Percentiles rank a stretch among this genome's conserved stretches.
Conservation (phyloP, 495 filamentous ascomycete species). For the Aspergillus sclerotiicarbonarius region DNA sequence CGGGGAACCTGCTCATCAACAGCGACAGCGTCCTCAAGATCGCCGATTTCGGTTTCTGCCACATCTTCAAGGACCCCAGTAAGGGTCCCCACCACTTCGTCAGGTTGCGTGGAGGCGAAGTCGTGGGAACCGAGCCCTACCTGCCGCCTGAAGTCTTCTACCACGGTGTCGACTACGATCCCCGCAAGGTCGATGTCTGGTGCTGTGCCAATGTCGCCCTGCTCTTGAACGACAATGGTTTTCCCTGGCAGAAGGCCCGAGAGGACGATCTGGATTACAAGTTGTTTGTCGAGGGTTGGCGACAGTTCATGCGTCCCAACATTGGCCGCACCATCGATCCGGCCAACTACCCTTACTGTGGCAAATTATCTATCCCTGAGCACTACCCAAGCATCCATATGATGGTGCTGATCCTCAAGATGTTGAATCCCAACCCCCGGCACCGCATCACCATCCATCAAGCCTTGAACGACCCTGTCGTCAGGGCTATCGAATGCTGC, state of each 20-base stretch:
- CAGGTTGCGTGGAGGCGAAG: too few species aligned
- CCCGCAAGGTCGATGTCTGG: neutral
- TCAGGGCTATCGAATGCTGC: slow-evolving; percentile 72
- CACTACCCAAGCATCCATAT: slow-evolving; percentile 48
- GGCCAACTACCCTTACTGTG: slow-evolving; percentile 56
- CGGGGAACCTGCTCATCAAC: slow-evolving; percentile 72
- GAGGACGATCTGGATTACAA: too few species aligned
- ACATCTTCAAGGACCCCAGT: slow-evolving; percentile 72
- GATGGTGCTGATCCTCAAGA: slow-evolving; percentile 64
- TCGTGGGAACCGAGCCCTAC: slow-evolving; percentile 61
- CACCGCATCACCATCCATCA: slow-evolving; percentile 63
- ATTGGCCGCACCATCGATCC: too few species aligned
- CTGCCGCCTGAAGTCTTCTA: slow-evolving; percentile 67
- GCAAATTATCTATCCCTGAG: slow-evolving; percentile 37
- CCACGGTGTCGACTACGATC: neutral
- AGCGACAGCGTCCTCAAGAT: slow-evolving; percentile 72
- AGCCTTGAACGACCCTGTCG: slow-evolving; percentile 58
- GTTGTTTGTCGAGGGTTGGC: slow-evolving; percentile 44
- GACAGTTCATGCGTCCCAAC: slow-evolving; percentile 54
- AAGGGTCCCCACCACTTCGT: slow-evolving; percentile 74
- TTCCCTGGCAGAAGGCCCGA: neutral
- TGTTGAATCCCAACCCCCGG: slow-evolving; percentile 70
- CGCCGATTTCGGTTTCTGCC: slow-evolving; percentile 76
- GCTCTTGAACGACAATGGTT: too few species aligned
- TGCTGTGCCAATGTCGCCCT: too few species aligned